Base-by-base conservation (phyloP, 768 basidiomycete species). In the Thelephora ganbajun region DNA sequence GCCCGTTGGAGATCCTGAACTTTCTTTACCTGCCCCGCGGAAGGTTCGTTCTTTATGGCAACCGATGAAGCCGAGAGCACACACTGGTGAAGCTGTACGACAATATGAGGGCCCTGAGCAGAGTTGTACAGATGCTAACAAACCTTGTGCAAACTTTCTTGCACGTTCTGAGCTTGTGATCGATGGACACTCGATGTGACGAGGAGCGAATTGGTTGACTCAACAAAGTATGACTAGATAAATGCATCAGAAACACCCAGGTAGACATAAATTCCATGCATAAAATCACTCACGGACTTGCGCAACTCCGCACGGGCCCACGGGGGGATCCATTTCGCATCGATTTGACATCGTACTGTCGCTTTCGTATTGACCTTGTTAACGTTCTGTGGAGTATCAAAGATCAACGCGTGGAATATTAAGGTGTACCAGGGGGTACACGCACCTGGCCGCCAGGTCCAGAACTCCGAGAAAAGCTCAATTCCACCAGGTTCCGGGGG, bases 311-410 rank as follows among this genome's bases (percentile, higher is more conserved):
- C 63, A 30, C 59, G 63, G 3, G 80, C 75, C 86, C 85, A 88
- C 1, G 52, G 46, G 6, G 86, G 85, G 44, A 88, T 79, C 84
- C 84, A 87, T 1, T 62, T 46, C 1, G 71, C 66, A 45, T 77
- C 65, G 7, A 85, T 44, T 5, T 69, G 60, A 54, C 81, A 84
- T 36, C 80, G 69, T 13, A 82, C 54, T 0, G 76, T 80, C 0
- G 75, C 83, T 59, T 89, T 89, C 12, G 87, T 89, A 50, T 85
- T 88, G n/a, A 89, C 74, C 64, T 88, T 90, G 58, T 90, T 90
- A 35, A 90, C 87, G 53, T 90, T 86, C 84, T 89, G 54, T 12
- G 20, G n/a, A 14, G 18, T 5, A 33, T 35, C 23, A 30, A 23
- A 18, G 37, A 33, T 33, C 14, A 26, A 14, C 23, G n/a, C 14